Evolutionary conservation across 1,284 basidiomycete species (phyloP), one percentile per base, ranked within the genome.

Genomic region (Xanthoconium separans): DNA sequence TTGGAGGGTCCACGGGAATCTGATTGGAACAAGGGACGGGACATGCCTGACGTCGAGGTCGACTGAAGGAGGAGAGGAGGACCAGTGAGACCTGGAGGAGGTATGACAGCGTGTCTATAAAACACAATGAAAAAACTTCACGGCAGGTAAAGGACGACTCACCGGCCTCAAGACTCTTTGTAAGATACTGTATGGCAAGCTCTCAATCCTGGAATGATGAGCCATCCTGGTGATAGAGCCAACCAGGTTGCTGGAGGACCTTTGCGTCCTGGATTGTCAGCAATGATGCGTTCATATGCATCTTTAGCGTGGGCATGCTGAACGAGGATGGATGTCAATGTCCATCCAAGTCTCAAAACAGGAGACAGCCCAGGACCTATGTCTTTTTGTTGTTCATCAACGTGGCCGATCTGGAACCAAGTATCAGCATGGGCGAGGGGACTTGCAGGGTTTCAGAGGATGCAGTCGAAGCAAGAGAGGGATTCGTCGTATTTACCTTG

Each of bases 361-460:
- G 44, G 44, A 1, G n/a, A 34, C 45, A n/a, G n/a, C n/a, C n/a
- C n/a, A n/a, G 22, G 39, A 58, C 88, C 75, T 68, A 94, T 91
- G 70, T 97, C 93, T 71, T 94, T 91, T 72, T 95, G 91, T 68
- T 96, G 93, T 73, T 99, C 97, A 65, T 95, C 94, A 18, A 99
- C 96, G 69, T 98, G 97, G 2, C 97, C 96, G 58, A 99, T 98
- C 75, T 99, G 97, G 83, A 99, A 99, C 93, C 95, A 98, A 59
- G 99, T 98, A 66, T 99, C 95, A 61, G 95, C 93, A 66, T 96
- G 92, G 16, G 96, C 96, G 34, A 99, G 85, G 0, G 97, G 96
- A 60, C 86, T 89, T 15, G 97, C 97, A 5, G 97, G 96, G 65
- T 94, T 96, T 63, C 90, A 87, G 56, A 99, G 84, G 56, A 99